phyloP scores from a whole-genome alignment of 371 early-diverging fungal genomes.

The Syncephalis fuscata region DNA sequence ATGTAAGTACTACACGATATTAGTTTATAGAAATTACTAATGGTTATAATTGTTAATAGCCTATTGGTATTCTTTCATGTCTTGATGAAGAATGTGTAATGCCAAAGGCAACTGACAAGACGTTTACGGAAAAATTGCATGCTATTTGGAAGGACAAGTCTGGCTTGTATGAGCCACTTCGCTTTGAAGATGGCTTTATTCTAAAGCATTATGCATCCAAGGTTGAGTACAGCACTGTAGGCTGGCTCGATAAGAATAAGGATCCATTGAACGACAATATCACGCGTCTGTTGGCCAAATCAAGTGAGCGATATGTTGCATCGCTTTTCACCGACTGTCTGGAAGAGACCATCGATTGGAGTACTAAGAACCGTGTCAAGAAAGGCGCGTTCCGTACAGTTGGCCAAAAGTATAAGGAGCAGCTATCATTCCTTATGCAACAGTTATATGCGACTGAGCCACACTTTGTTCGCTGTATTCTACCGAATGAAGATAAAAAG shows the following conservation, averaged over 20 bases:
- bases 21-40: too few relatives aligned
- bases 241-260: slow-evolving; percentile 97
- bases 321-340: slow-evolving; percentile 67
- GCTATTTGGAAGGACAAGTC: slow-evolving; percentile 39
- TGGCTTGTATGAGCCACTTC: slow-evolving; percentile 85
- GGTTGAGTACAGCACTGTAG: slow-evolving; percentile 80
- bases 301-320: slow-evolving; percentile 62
- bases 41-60: too few relatives aligned
- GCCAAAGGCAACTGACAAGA: slow-evolving; percentile 78
- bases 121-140: slow-evolving; percentile 74
- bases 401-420: slow-evolving; percentile 71
- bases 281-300: slow-evolving; percentile 52
- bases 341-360: slow-evolving; percentile 28
- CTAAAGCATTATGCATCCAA: slow-evolving; percentile 85
- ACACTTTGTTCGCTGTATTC: slow-evolving; percentile 96
- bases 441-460: slow-evolving; percentile 85
- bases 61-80: slow-evolving; percentile 87
- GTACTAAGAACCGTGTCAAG: slow-evolving; percentile 18
- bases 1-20: too few relatives aligned
- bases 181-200: slow-evolving; percentile 63
- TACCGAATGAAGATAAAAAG: slow-evolving; percentile 86
- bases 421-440: slow-evolving; percentile 81
- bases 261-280: slow-evolving; percentile 95
- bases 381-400: slow-evolving; percentile 82
- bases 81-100: slow-evolving; percentile 95